phyloP scores from a whole-genome alignment of 805 yeast genomes.

The Saturnispora saitoi region DNA sequence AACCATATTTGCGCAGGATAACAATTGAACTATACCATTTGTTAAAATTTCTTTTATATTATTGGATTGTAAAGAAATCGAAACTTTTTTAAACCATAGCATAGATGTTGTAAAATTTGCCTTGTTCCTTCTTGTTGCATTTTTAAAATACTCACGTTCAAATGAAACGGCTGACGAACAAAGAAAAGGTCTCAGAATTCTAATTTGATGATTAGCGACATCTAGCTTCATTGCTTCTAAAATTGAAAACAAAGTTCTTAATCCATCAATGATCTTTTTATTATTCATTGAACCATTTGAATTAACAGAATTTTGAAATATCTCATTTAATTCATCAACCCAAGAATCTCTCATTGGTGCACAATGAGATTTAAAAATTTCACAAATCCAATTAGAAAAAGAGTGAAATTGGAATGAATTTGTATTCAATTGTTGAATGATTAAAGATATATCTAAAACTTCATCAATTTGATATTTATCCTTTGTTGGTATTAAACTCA shows the following conservation, averaged over 20 bases:
- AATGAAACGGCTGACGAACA: conserved; percentile 83
- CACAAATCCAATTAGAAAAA: conserved; percentile 66
- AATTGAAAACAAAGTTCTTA: conserved; percentile 69
- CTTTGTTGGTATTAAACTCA: conserved; percentile 67
- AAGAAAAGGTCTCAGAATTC: conserved; percentile 74
- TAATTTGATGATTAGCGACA: conserved; percentile 89
- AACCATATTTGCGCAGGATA: conserved; percentile 74
- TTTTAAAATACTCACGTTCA: conserved; percentile 73
- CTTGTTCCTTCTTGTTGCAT: conserved; percentile 45
- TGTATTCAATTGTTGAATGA: conserved; percentile 64
- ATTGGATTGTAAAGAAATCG: conserved; percentile 12
- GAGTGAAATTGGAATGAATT: conserved; percentile 66
- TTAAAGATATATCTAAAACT: conserved; percentile 65
- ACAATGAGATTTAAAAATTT: conserved; percentile 78
- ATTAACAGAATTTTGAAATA: conserved; percentile 40
- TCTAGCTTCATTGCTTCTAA: conserved; percentile 92
- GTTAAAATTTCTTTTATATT: conserved; percentile 31
- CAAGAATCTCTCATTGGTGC: conserved; percentile 92
- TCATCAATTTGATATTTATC: conserved; percentile 61
- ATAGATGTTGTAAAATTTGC: conserved; percentile 51
- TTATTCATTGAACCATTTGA: conserved; percentile 13
- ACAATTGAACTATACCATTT: conserved; percentile 48
- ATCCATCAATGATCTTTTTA: conserved; percentile 57
- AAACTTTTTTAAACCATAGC: conserved; percentile 51
- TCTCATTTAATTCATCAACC: conserved; percentile 73